phyloP scores from a whole-genome alignment of 495 filamentous ascomycete species.

The Physcia stellaris region DNA sequence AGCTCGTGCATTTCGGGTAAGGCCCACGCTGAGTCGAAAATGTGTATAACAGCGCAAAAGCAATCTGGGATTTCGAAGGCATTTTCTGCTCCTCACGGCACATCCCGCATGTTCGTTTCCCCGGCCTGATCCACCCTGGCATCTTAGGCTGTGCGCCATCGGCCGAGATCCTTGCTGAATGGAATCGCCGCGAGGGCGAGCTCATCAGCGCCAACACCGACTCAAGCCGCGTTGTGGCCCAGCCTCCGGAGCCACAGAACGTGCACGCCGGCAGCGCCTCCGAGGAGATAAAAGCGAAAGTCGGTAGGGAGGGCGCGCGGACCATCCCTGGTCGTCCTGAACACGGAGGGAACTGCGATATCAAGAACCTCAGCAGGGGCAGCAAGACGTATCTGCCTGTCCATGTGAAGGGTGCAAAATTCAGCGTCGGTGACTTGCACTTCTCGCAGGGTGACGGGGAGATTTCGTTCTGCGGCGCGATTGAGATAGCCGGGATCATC shows the following conservation, averaged over 20 bases:
- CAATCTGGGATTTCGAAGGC: constrained; percentile 96
- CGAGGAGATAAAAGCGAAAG: constrained; percentile 48
- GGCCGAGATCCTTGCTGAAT: constrained; percentile 48
- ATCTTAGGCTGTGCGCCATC: constrained; percentile 88
- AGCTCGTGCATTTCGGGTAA: background rate
- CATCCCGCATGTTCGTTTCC: constrained; percentile 77
- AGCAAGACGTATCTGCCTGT: constrained; percentile 85
- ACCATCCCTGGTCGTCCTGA: constrained; percentile 61
- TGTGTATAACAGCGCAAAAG: constrained; percentile 52
- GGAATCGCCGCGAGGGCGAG: constrained; percentile 72
- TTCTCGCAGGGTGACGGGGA: constrained; percentile 89
- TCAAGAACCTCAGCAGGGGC: constrained; percentile 80
- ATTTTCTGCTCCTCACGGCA: constrained; percentile 87
- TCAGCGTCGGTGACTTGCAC: constrained; percentile 84
- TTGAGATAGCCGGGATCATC: constrained; percentile 91
- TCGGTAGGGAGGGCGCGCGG: constrained; percentile 77
- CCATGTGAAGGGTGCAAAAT: constrained; percentile 75
- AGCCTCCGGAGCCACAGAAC: constrained; percentile 57
- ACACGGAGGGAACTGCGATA: constrained; percentile 62
- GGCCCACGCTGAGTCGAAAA: background rate
- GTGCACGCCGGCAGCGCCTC: constrained; percentile 57
- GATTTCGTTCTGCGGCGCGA: constrained; percentile 91
- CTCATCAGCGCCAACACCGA: constrained; percentile 54
- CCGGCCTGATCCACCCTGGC: constrained; percentile 88
- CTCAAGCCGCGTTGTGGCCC: constrained; percentile 65